Conservation (phyloP, 805 yeast species). For the Wickerhamomyces tratensis region DNA sequence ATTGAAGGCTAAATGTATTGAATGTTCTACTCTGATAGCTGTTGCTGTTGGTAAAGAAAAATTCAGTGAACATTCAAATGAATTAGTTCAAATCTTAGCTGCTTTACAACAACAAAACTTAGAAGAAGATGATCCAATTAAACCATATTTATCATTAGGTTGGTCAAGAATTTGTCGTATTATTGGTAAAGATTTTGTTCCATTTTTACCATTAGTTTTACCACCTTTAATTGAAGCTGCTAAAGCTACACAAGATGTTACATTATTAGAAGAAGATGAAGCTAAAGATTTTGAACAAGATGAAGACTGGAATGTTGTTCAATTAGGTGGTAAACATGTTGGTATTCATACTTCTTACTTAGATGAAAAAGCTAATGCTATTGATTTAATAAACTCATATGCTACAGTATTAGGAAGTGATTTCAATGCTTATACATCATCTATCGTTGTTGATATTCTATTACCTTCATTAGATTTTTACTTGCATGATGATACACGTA, state of each 20-base stretch:
- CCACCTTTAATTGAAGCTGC: slow-evolving; percentile 88
- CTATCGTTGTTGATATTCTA: slow-evolving; percentile 68
- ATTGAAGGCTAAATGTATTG: slow-evolving; percentile 88
- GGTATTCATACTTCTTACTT: slow-evolving; percentile 92
- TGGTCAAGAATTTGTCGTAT: slow-evolving; percentile 93
- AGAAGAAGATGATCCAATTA: slow-evolving; percentile 78
- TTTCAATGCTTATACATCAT: slow-evolving; percentile 76
- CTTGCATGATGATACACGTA: slow-evolving; percentile 89
- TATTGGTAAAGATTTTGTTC: slow-evolving; percentile 77
- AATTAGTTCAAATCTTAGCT: slow-evolving; percentile 63
- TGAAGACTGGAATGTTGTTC: slow-evolving; percentile 93
- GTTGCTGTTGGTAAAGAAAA: slow-evolving; percentile 91
- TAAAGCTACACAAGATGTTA: slow-evolving; percentile 81
- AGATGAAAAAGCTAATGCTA: slow-evolving; percentile 89
- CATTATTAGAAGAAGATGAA: slow-evolving; percentile 79
- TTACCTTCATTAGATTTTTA: slow-evolving; percentile 87
- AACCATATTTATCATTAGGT: slow-evolving; percentile 80
- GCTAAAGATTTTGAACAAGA: slow-evolving; percentile 77
- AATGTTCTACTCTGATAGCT: slow-evolving; percentile 91
- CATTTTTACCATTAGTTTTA: slow-evolving; percentile 72
- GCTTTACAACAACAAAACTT: slow-evolving; percentile 52
- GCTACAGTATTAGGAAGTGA: slow-evolving; percentile 76
- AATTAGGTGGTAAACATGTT: slow-evolving; percentile 82
- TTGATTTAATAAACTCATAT: slow-evolving; percentile 77
- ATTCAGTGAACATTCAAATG: slow-evolving; percentile 66